A percentile compares a stretch with the other conserved stretches of the same genome.
Conservation (phyloP, 192 early-diverging fungal species). For the Coemansia sp. region DNA sequence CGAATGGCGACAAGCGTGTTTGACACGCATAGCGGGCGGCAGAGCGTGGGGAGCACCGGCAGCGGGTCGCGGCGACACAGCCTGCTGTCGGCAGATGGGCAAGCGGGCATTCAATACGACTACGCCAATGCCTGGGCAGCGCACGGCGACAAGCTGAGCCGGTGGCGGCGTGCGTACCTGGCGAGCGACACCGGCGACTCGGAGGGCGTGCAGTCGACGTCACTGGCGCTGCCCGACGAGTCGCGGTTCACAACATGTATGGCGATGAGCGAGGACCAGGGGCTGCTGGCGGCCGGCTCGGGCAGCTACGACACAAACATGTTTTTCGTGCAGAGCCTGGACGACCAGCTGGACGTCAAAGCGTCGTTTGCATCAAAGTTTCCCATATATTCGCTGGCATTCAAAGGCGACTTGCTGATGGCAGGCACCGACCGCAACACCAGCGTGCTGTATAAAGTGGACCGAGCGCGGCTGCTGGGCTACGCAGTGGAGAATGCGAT, state of each 20-base stretch:
- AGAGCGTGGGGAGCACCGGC: constrained; percentile 30
- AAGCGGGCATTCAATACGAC: constrained; percentile 13
- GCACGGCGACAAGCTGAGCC: constrained; percentile 15
- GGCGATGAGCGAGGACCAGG: constrained; percentile 50
- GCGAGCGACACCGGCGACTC: constrained; percentile 46
- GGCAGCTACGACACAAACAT: constrained; percentile 55
- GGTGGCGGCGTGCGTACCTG: constrained; percentile 43
- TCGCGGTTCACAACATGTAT: constrained; percentile 53
- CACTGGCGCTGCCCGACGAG: constrained; percentile 48
- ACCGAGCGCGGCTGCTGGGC: constrained; percentile 45
- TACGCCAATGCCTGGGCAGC: constrained; percentile 15
- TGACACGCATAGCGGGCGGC: constrained; percentile 15
- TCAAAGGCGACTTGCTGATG: constrained; percentile 43
- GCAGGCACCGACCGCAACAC: constrained; percentile 54
- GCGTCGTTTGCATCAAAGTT: constrained; percentile 58
- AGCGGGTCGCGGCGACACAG: constrained; percentile 50
- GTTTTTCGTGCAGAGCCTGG: constrained; percentile 54
- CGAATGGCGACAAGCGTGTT: constrained; percentile 16
- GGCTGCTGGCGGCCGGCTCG: constrained; percentile 51
- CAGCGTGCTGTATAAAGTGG: constrained; percentile 54
- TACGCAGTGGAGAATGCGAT: constrained; percentile 6
- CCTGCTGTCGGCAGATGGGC: constrained; percentile 22
- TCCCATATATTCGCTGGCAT: constrained; percentile 52
- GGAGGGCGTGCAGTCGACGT: constrained; percentile 44
- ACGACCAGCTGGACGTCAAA: constrained; percentile 50